Conservation (phyloP, 495 filamentous ascomycete species). For the Xylaria cubensis region DNA sequence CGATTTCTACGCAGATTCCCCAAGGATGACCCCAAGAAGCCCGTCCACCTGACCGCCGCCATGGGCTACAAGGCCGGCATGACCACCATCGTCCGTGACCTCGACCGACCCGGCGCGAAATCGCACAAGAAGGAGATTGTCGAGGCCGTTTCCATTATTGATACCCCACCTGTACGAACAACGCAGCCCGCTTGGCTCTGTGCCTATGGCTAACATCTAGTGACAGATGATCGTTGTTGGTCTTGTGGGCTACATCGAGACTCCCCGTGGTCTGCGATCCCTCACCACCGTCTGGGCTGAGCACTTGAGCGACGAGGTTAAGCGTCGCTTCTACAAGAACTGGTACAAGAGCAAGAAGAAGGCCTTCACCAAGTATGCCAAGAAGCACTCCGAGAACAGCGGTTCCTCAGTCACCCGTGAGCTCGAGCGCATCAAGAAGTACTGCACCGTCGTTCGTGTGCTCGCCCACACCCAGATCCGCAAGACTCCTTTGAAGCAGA, state of each 20-base stretch:
- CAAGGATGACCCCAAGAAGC: conserved; percentile 99
- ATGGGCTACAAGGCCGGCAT: conserved; percentile 99
- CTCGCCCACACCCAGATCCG: conserved; percentile 99
- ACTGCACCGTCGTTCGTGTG: conserved; percentile 99
- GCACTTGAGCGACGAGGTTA: conserved; percentile 97
- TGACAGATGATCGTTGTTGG: conserved; percentile 96
- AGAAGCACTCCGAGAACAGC: conserved; percentile 94
- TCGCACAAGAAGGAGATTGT: conserved; percentile 99
- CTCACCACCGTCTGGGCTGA: conserved; percentile 99
- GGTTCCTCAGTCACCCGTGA: conserved; percentile 91
- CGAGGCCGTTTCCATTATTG: conserved; percentile 98
- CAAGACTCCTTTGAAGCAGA: conserved; percentile 99
- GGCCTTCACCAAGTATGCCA: conserved; percentile 99
- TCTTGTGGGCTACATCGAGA: conserved; percentile 99
- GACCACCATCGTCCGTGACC: conserved; percentile 99
- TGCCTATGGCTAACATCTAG: conserved; percentile 67
- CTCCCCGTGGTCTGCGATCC: conserved; percentile 98
- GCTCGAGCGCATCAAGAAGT: conserved; percentile 99
- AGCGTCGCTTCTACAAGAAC: conserved; percentile 99
- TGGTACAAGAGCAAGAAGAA: conserved; percentile 99
- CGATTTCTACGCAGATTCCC: conserved; percentile 75
- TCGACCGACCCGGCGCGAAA: conserved; percentile 99
- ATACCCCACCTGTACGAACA: conserved; percentile 96
- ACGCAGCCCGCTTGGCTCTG: conserved; percentile 68
- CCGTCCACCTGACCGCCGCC: conserved; percentile 96